Evolutionary conservation across 2,329 filamentous ascomycete genomes (phyloP).

Genomic region (Sclerotinia nivalis): DNA sequence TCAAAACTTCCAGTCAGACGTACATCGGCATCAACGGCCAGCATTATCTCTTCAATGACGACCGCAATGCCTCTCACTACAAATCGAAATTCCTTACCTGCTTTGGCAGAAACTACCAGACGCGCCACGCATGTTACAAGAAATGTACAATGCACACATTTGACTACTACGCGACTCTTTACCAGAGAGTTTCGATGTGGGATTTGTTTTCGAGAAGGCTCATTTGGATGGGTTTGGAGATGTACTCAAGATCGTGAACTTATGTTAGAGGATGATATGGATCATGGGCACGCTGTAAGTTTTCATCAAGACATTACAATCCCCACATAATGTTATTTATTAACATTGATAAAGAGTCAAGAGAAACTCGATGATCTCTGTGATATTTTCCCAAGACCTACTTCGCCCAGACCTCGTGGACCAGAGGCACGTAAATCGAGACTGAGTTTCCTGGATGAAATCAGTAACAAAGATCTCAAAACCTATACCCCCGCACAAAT

Average conservation of each 20-base stretch:
- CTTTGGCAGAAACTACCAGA: constrained; percentile 4
- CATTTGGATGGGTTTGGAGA: constrained; percentile 71
- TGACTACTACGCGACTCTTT: constrained; percentile 67
- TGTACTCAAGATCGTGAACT: constrained; percentile 65
- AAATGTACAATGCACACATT: constrained; percentile 59
- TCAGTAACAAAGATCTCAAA: constrained; percentile 47
- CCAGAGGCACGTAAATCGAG: constrained; percentile 32
- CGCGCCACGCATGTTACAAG: constrained; percentile 18
- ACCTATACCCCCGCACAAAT: constrained; percentile 53
- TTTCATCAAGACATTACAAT: background rate
- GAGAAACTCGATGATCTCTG: constrained; percentile 34
- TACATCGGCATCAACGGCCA: constrained; percentile 18
- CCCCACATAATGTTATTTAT: constrained; percentile 30
- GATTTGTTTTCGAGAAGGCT: constrained; percentile 55
- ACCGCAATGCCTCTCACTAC: background rate
- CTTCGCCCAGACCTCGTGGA: constrained; percentile 30
- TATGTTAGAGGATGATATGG: constrained; percentile 44
- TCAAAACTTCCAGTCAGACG: constrained; percentile 4
- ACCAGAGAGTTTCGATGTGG: constrained; percentile 55
- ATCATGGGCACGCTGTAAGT: constrained; percentile 38
- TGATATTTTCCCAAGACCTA: constrained; percentile 31
- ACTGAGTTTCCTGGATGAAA: constrained; percentile 42
- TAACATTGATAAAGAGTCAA: constrained; percentile 27
- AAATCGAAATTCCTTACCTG: constrained; percentile 16
- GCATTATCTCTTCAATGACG: constrained; percentile 15